Conservation (phyloP, 192 early-diverging fungal species). For the Podila verticillata region DNA sequence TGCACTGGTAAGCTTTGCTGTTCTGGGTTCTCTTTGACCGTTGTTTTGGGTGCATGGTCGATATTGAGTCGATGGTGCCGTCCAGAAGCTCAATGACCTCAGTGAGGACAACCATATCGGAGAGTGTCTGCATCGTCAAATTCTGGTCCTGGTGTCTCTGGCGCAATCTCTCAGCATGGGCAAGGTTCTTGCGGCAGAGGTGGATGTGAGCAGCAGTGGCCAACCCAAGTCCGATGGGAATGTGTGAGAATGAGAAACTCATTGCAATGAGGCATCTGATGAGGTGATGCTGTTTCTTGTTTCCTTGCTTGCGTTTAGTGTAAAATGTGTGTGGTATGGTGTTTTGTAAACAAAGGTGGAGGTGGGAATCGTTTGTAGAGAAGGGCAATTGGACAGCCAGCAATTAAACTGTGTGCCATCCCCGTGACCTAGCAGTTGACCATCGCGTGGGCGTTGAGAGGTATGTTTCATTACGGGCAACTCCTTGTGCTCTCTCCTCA, state of each 20-base stretch:
- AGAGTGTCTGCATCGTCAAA: constrained; percentile 7
- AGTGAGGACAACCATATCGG: constrained; percentile 11
- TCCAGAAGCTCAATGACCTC: constrained; percentile 18
- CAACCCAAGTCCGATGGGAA: constrained; percentile 21
- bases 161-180: constrained; percentile 4
- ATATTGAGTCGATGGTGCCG: not conserved
- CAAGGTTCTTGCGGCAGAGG: constrained; percentile 12
- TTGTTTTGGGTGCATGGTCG: not conserved
- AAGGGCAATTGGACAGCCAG: too few relatives aligned
- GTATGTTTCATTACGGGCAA: too few relatives aligned
- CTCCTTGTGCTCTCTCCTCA: too few relatives aligned
- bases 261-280: not conserved
- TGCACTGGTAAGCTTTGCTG: not conserved
- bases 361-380: too few relatives aligned
- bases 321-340: not conserved
- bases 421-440: too few relatives aligned
- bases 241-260: constrained; percentile 2
- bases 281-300: not conserved
- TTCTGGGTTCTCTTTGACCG: not conserved
- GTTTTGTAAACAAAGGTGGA: too few relatives aligned
- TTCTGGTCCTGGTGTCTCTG: not conserved
- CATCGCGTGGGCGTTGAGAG: too few relatives aligned
- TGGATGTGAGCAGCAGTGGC: constrained; percentile 14
- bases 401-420: too few relatives aligned
- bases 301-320: not conserved